These are phyloP conservation scores for Entomortierella lignicola DNA, from an alignment of 192 early-diverging fungal species.

Conservation along the genomic window DNA sequence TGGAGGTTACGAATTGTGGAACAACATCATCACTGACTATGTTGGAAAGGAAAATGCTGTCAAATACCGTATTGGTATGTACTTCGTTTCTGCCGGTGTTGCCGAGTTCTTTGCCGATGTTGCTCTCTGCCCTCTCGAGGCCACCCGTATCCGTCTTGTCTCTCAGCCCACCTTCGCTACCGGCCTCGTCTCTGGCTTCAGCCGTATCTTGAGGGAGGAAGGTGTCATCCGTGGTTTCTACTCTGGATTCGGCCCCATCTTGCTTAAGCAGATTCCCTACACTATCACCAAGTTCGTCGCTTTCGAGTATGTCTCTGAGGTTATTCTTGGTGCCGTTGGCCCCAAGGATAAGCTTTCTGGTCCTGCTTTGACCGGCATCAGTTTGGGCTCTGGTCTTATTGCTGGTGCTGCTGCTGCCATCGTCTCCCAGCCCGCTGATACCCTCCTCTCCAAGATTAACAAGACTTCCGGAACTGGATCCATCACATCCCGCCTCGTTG, in stretches of 20 bases:
- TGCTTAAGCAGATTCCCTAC: slow-evolving; percentile 81
- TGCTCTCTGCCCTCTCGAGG: slow-evolving; percentile 77
- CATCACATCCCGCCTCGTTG: slow-evolving; percentile 59
- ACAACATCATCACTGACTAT: slow-evolving; percentile 62
- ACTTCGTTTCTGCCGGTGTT: slow-evolving; percentile 69
- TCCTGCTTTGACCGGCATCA: background rate
- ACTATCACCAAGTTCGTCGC: slow-evolving; percentile 83
- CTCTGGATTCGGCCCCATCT: slow-evolving; percentile 79
- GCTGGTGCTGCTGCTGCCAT: slow-evolving; percentile 72
- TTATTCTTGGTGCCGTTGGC: slow-evolving; percentile 58
- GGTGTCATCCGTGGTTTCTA: slow-evolving; percentile 76
- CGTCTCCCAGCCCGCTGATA: slow-evolving; percentile 73
- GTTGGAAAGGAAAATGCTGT: slow-evolving; percentile 65
- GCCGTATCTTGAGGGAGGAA: slow-evolving; percentile 69
- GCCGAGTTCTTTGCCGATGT: slow-evolving; percentile 84
- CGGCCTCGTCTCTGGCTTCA: slow-evolving; percentile 70
- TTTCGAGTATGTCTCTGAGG: slow-evolving; percentile 62
- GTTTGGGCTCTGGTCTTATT: slow-evolving; percentile 49
- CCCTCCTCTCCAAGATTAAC: slow-evolving; percentile 76
- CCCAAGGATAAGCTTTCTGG: slow-evolving; percentile 3
- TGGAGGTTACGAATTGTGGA: slow-evolving; percentile 76
- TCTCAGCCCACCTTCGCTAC: slow-evolving; percentile 74
- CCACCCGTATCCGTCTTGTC: slow-evolving; percentile 77
- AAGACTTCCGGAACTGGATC: slow-evolving; percentile 68
- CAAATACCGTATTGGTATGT: slow-evolving; percentile 71